Evolutionary conservation across 2,329 filamentous ascomycete genomes (phyloP), one percentile per base, ranked within the genome.

Genomic region (Verticillium nubilum): DNA sequence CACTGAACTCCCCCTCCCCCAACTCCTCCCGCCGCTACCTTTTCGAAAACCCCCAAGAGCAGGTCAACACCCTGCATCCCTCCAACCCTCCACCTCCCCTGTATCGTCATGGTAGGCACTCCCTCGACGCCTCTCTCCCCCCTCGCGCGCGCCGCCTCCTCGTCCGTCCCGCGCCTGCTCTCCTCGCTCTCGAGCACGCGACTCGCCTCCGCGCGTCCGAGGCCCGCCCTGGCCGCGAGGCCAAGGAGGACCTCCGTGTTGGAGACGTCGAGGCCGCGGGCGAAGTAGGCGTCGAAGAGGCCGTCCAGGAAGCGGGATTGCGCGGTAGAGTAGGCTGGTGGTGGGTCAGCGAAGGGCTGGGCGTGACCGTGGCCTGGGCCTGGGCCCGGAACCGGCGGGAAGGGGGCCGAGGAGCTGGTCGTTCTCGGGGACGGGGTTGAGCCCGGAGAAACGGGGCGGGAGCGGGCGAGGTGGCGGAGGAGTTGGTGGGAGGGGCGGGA

Each of bases 41-140:
- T 77, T 63, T 87, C 82, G 73, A 94, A 92, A 37, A 89, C 71
- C 62, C 83, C 78, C 66, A 87, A 74, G 70, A 92, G 91, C 0
- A 86, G 80, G 52, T 79, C 78, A 2, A 83, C 78, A 61, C 87
- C 84, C 76, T 93, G 88, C 59, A 87, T 89, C 1, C 91, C 91
- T 9, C 87, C 86, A 19, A 94, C 78, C 63, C 86, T 81, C 72
- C 85, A 92, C 67, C 78, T 77, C 1, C 80, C 84, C 68, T 92
- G 88, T 56, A 94, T 80, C 2, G 86, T 86, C 67, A 91, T 91
- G 65, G 88, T 86, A 17, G 90, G 90, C 65, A 93, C 89, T 0
- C 89, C 90, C 59, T 78, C 79, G 58, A 93, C 63, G 42, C 42
- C 42, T 19, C 10, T 50, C 12, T 65, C 62, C 50, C 68, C 67